These are phyloP conservation scores for Daldinia concentrica DNA, from an alignment of 495 filamentous ascomycete genomes.

Conservation along the genomic window DNA sequence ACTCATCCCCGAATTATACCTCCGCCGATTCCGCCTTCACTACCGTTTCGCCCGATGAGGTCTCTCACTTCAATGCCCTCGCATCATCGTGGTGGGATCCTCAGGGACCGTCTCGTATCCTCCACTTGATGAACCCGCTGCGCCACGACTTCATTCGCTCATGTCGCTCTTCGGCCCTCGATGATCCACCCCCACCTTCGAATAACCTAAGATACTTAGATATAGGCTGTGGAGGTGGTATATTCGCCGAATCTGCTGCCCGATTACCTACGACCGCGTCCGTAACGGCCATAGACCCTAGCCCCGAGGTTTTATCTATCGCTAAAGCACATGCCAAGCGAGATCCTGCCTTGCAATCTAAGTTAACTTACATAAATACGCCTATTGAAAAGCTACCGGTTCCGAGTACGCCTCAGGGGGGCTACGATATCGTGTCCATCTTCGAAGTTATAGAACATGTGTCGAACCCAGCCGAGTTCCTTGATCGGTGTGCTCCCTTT, in stretches of 20 bases:
- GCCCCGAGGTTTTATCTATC: slow-evolving; percentile 77
- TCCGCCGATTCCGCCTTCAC: slow-evolving; percentile 54
- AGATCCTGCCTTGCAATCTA: slow-evolving; percentile 68
- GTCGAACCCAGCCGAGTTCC: slow-evolving; percentile 72
- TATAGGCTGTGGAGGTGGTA: slow-evolving; percentile 94
- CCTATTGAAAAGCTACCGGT: slow-evolving; percentile 73
- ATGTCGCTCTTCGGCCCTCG: slow-evolving; percentile 66
- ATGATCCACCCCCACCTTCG: slow-evolving; percentile 30
- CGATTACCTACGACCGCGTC: slow-evolving; percentile 70
- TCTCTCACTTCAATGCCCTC: slow-evolving; percentile 93
- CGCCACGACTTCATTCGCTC: slow-evolving; percentile 88
- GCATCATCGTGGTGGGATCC: slow-evolving; percentile 98
- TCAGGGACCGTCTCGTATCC: slow-evolving; percentile 86
- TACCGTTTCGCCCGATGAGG: slow-evolving; percentile 83
- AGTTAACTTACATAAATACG: slow-evolving; percentile 74
- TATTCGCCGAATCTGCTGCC: slow-evolving; percentile 92
- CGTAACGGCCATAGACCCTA: slow-evolving; percentile 88
- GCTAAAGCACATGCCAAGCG: slow-evolving; percentile 76
- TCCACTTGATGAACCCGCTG: slow-evolving; percentile 98
- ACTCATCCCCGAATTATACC: slow-evolving; percentile 27
- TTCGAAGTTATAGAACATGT: slow-evolving; percentile 98
- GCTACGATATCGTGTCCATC: slow-evolving; percentile 79
- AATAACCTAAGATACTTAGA: slow-evolving; percentile 77
- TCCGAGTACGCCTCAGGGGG: slow-evolving; percentile 50
- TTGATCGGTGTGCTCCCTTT: slow-evolving; percentile 71